Evolutionary conservation across 768 basidiomycete species (phyloP), one percentile per base, ranked within the genome.

Genomic region (Collybia nuda): DNA sequence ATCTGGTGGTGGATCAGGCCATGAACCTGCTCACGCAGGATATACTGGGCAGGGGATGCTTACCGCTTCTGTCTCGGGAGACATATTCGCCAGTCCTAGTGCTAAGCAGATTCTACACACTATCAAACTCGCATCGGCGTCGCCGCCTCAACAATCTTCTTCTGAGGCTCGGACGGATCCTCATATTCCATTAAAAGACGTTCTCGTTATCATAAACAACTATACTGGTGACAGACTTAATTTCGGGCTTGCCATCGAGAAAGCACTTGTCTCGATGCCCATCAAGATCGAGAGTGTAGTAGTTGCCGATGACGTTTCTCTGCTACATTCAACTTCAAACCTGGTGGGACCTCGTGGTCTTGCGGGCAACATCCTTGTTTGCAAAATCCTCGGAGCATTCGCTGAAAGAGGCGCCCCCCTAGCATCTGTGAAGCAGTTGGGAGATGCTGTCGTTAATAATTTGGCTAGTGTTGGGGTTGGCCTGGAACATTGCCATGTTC

Each of bases 31-130:
- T 0, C 78, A 81, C 56, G 77, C 76, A 3, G 77, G 73, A 0
- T 82, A 82, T 55, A 80, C 80, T 4, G 83, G 82, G 5, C 56
- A 62, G n/a, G 81, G 82, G 15, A 78, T 83, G 68, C 73, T 85
- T 21, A 58, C 71, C 8, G 81, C 80, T 1, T 76, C 76, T 4
- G 78, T 84, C 6, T 78, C 76, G n/a, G 84, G 82, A 2, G 81
- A 84, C 44, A 76, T 82, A 17, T 85, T 85, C 57, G 81, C 84
- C 8, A 80, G 76, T 40, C 84, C 82, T 0, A 82, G 79, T 55
- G 79, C 81, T n/a, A 74, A 74, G 42, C 81, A 83, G 60, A 77
- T 85, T 40, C 50, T 76, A n/a, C 66, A 67, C 9, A 74, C 76
- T 2, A 71, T 85, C 50, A 63, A 74, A 39, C 65, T 80, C 35